Evolutionary conservation across 2,329 filamentous ascomycete genomes (phyloP).

Genomic region (Xylariaceae sp.): DNA sequence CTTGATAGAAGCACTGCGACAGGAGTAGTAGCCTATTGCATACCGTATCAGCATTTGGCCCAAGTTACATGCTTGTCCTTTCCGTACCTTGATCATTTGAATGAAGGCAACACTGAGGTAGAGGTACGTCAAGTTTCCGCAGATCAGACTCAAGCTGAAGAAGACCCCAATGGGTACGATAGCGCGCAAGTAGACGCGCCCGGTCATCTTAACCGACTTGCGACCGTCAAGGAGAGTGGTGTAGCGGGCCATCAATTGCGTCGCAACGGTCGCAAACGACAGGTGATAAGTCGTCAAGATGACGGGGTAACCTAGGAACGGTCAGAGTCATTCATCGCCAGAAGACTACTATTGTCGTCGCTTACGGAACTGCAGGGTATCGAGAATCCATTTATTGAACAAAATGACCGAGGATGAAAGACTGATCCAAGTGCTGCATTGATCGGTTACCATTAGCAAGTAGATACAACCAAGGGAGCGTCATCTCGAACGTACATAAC

Average conservation of each 20-base stretch:
- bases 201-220: conserved; percentile 97
- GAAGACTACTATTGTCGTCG: conserved; percentile 44
- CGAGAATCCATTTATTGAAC: conserved; percentile 99
- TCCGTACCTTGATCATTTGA: conserved; percentile 91
- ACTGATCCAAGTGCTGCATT: conserved; percentile 81
- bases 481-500: conserved; percentile 65
- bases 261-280: conserved; percentile 90
- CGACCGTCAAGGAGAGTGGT: conserved; percentile 90
- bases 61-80: not conserved
- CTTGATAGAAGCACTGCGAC: conserved; percentile 90
- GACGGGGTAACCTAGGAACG: conserved; percentile 66
- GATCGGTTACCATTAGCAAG: conserved; percentile 9
- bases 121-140: conserved; percentile 93
- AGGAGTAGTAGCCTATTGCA: conserved; percentile 80
- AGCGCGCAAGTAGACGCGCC: conserved; percentile 87
- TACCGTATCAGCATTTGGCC: conserved; percentile 19
- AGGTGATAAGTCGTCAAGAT: conserved; percentile 97
- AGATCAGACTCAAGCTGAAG: conserved; percentile 95
- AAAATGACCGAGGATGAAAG: conserved; percentile 94
- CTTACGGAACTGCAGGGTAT: conserved; percentile 83
- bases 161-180: conserved; percentile 95
- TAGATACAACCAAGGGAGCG: not conserved
- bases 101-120: conserved; percentile 97
- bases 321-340: conserved; percentile 34
- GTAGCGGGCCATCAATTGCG: conserved; percentile 88